These are phyloP conservation scores for Zygoascus flipseniorum DNA, from an alignment of 805 yeast species.

Conservation along the genomic window DNA sequence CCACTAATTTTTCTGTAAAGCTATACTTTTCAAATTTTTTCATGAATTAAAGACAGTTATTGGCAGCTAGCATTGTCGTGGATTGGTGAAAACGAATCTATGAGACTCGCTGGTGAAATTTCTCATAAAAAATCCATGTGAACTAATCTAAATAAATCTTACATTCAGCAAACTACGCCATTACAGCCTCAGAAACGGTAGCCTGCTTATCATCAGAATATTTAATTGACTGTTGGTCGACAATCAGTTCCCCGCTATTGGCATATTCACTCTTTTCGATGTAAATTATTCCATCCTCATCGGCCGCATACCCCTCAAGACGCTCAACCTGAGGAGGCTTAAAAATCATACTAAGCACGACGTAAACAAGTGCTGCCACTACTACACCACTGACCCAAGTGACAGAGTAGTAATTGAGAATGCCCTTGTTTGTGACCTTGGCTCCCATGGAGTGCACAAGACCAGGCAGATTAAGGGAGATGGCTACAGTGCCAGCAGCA, in stretches of 20 bases:
- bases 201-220: not conserved
- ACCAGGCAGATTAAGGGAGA: slow-evolving; percentile 11
- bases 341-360: slow-evolving; percentile 6
- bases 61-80: no score
- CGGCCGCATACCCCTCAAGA: not conserved
- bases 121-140: not conserved
- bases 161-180: no score
- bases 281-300: slow-evolving; percentile 2
- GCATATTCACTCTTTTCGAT: slow-evolving; percentile 1
- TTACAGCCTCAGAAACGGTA: not conserved
- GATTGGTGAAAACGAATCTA: no score
- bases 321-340: slow-evolving; percentile 1
- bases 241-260: not conserved
- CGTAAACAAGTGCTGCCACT: slow-evolving; percentile 6
- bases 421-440: slow-evolving; percentile 7
- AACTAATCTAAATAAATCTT: not conserved
- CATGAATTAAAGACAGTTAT: no score
- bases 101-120: no score
- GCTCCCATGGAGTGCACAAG: slow-evolving; percentile 12
- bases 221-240: not conserved
- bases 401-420: slow-evolving; percentile 9
- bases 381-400: slow-evolving; percentile 9
- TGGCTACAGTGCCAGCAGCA: slow-evolving; percentile 25
- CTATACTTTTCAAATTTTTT: no score
- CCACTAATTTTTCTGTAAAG: no score